Evolutionary conservation across 106 monocot genomes (phyloP).

Genomic region (Ottelia alismoides): DNA sequence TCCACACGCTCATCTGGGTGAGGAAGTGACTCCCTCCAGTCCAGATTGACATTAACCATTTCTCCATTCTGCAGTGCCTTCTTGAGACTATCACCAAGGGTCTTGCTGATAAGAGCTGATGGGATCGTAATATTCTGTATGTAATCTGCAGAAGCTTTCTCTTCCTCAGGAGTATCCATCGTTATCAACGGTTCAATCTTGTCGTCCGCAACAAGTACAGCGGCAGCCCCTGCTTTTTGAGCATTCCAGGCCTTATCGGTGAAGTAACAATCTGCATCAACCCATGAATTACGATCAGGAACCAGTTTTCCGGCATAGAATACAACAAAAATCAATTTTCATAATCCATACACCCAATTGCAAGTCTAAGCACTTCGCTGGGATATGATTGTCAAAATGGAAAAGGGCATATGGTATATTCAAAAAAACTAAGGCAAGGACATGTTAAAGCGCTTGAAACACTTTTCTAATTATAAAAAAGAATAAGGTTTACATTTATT

Average conservation of each 20-base stretch:
- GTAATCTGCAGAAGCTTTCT: slow-evolving; percentile 64
- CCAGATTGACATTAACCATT: slow-evolving; percentile 96
- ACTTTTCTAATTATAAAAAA: no score
- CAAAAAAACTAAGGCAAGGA: background rate
- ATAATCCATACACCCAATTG: no score
- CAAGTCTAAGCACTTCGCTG: no score
- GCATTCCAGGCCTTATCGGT: slow-evolving; percentile 94
- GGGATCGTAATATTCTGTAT: slow-evolving; percentile 92
- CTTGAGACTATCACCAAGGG: slow-evolving; percentile 66
- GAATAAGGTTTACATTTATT: background rate
- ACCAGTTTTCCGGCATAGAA: no score
- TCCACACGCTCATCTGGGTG: slow-evolving; percentile 98
- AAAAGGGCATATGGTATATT: background rate
- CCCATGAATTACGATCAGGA: slow-evolving; percentile 5
- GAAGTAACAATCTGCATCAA: slow-evolving; percentile 31
- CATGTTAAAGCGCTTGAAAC: background rate
- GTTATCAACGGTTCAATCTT: slow-evolving; percentile 85
- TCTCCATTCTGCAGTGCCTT: slow-evolving; percentile 60
- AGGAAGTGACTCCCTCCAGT: slow-evolving; percentile 96
- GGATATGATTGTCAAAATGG: background rate
- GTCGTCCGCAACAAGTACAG: slow-evolving; percentile 85
- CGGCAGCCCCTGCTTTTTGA: slow-evolving; percentile 85
- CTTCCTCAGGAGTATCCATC: slow-evolving; percentile 92
- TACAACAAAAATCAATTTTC: no score
- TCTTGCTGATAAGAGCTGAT: slow-evolving; percentile 72